Percentiles rank a stretch among this genome's conserved stretches.
These are phyloP conservation scores for Kluyveromyces marxianus DNA, from an alignment of 1,139 yeast species.

Conservation along the genomic window DNA sequence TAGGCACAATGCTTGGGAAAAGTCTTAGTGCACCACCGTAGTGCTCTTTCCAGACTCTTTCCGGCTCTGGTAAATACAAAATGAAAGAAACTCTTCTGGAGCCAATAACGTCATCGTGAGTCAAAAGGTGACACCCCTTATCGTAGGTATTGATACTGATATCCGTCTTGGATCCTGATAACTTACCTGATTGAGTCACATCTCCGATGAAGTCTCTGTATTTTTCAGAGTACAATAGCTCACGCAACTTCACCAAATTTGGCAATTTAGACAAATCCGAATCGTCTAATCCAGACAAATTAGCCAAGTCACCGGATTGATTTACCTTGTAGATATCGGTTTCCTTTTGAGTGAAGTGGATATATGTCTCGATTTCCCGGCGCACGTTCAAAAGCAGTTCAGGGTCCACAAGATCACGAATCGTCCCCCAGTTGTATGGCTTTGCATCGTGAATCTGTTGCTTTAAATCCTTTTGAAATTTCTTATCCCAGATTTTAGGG, in stretches of 20 bases:
- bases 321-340: conserved; percentile 93
- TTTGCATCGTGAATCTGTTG: conserved; percentile 42
- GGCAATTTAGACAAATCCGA: conserved; percentile 70
- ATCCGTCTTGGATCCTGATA: conserved; percentile 85
- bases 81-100: conserved; percentile 90
- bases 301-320: conserved; percentile 94
- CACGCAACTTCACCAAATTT: conserved; percentile 64
- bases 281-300: conserved; percentile 75
- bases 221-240: conserved; percentile 78
- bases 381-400: conserved; percentile 70
- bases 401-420: conserved; percentile 66
- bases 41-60: conserved; percentile 71
- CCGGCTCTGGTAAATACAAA: conserved; percentile 88
- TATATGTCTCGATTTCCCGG: conserved; percentile 70
- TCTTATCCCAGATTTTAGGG: conserved; percentile 43
- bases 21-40: conserved; percentile 91
- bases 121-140: conserved; percentile 86
- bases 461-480: conserved; percentile 38
- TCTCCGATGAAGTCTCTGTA: conserved; percentile 77
- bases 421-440: conserved; percentile 89
- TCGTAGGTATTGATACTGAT: conserved; percentile 87
- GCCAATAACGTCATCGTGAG: conserved; percentile 98
- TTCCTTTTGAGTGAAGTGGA: conserved; percentile 89
- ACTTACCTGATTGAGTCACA: conserved; percentile 81
- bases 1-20: conserved; percentile 80